Conservation (phyloP, 2,329 filamentous ascomycete genomes). For the Dactylellina leptospora region DNA sequence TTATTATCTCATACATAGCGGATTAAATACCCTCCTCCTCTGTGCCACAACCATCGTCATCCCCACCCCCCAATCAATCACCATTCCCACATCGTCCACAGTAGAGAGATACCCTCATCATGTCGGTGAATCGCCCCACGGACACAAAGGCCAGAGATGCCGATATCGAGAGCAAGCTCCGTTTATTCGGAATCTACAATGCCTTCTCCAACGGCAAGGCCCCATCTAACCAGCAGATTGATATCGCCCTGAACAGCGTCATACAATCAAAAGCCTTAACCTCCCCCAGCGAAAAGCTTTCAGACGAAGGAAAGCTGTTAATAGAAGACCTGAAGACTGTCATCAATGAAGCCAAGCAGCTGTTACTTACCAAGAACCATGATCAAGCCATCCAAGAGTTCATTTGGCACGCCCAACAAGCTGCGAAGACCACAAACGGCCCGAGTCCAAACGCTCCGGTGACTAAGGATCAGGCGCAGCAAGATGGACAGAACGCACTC, state of each 20-base stretch:
- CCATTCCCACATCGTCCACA: not conserved
- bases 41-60: not conserved
- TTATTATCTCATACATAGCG: not conserved
- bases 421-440: slow-evolving; percentile 67
- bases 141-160: slow-evolving; percentile 55
- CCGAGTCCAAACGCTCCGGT: slow-evolving; percentile 66
- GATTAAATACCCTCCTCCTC: not conserved
- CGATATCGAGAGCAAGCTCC: slow-evolving; percentile 72
- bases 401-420: slow-evolving; percentile 87
- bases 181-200: slow-evolving; percentile 87
- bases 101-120: slow-evolving; percentile 23
- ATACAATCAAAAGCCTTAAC: slow-evolving; percentile 75
- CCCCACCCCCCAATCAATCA: slow-evolving; percentile 1
- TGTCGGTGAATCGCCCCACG: slow-evolving; percentile 56
- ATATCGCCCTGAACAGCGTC: slow-evolving; percentile 90
- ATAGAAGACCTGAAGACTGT: slow-evolving; percentile 80
- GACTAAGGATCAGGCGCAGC: slow-evolving; percentile 77
- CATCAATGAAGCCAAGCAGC: slow-evolving; percentile 81
- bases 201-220: slow-evolving; percentile 59
- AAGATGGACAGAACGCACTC: slow-evolving; percentile 83
- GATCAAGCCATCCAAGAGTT: slow-evolving; percentile 96
- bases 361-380: slow-evolving; percentile 92
- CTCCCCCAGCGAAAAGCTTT: slow-evolving; percentile 77
- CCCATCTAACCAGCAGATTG: slow-evolving; percentile 84
- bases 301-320: slow-evolving; percentile 79